These are phyloP conservation scores for Daldinia childiae DNA, from an alignment of 495 filamentous ascomycete species.

Conservation along the genomic window DNA sequence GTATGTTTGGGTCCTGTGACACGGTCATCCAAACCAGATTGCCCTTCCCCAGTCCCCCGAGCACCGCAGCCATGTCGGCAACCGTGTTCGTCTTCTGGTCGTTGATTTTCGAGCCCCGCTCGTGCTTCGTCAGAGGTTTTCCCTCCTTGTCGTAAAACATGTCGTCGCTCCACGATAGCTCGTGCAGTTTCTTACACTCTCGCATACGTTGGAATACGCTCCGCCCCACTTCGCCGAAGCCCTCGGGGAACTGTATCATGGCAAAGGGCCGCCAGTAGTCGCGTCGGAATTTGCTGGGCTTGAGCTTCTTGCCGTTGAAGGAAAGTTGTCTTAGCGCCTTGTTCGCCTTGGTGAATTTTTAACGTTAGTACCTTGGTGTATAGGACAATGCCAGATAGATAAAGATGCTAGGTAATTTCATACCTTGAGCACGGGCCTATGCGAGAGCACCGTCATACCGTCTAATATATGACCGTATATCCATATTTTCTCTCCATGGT, in stretches of 20 bases:
- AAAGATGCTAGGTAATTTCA: constrained; percentile 22
- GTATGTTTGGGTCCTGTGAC: constrained; percentile 42
- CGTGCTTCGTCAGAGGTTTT: constrained; percentile 56
- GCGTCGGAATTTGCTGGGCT: constrained; percentile 79
- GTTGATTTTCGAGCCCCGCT: constrained; percentile 73
- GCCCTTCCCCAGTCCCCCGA: constrained; percentile 62
- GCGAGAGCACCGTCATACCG: constrained; percentile 85
- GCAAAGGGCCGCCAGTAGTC: constrained; percentile 91
- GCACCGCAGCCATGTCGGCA: constrained; percentile 85
- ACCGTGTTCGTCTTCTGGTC: constrained; percentile 89
- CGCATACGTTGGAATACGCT: constrained; percentile 80
- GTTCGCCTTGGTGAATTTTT: constrained; percentile 2
- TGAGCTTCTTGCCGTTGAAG: constrained; percentile 90
- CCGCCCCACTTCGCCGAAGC: constrained; percentile 67
- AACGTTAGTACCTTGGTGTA: neutral
- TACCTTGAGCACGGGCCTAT: constrained; percentile 75
- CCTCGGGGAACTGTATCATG: constrained; percentile 73
- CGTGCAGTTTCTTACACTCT: constrained; percentile 79
- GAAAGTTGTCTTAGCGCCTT: constrained; percentile 75
- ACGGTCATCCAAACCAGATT: constrained; percentile 57
- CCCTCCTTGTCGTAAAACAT: constrained; percentile 61
- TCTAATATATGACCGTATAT: constrained; percentile 82
- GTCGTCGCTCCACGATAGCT: constrained; percentile 66
- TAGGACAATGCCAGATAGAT: neutral
- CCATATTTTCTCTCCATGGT: constrained; percentile 77